Conservation (phyloP, 331 rosid species). For the Quercus lobata region DNA sequence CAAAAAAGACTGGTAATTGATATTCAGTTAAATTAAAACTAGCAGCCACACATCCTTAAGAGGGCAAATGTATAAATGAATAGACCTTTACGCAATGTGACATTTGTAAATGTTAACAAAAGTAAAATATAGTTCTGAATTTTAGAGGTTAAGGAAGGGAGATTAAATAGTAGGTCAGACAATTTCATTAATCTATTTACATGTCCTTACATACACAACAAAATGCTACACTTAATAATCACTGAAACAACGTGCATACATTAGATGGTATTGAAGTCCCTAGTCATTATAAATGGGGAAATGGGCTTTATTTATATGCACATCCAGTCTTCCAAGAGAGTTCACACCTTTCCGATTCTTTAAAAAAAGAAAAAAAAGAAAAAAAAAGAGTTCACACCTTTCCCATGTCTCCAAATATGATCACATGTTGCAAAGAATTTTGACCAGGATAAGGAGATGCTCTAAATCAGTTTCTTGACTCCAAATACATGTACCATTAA, state of each 20-base stretch:
- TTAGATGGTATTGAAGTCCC: not conserved
- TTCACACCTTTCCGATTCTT: constrained; percentile 91
- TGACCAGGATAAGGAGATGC: constrained; percentile 93
- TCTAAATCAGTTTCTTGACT: constrained; percentile 54
- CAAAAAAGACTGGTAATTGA: too few species aligned
- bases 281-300: not conserved
- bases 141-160: not conserved
- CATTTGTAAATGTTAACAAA: not conserved
- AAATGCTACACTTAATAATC: not conserved
- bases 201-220: not conserved
- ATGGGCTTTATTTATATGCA: not conserved
- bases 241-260: not conserved
- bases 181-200: not conserved
- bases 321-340: not conserved
- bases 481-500: constrained; percentile 59
- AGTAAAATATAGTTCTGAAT: not conserved
- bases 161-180: not conserved
- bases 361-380: constrained; percentile 24
- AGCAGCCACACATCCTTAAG: not conserved
- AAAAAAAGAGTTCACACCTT: constrained; percentile 53
- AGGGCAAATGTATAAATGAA: not conserved
- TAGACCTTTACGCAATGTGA: not conserved
- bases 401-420: constrained; percentile 94
- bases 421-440: constrained; percentile 74
- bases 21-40: too few species aligned